A percentile compares a stretch with the other conserved stretches of the same genome.
Conservation (phyloP, 768 basidiomycete genomes). For the Psilocybe sp. region DNA sequence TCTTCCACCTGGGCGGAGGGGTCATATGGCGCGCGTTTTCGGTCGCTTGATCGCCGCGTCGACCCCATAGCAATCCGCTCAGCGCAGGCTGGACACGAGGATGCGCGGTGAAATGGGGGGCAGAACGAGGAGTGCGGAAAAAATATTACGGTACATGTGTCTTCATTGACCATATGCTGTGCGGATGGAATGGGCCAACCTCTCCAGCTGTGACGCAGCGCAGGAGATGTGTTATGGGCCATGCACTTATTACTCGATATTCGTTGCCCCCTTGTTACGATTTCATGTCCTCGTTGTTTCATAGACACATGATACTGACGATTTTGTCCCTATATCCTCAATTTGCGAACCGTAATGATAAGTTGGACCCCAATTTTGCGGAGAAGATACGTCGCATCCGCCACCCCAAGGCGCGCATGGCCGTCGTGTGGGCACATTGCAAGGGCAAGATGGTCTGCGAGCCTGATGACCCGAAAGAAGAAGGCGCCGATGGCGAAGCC, state of each 20-base stretch:
- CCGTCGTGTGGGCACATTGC: conserved; percentile 81
- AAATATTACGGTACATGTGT: conserved; percentile 35
- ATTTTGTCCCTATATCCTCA: conserved; percentile 48
- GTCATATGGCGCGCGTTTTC: conserved; percentile 73
- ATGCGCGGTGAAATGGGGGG: conserved; percentile 96
- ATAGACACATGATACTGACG: conserved; percentile 62
- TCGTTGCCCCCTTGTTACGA: conserved; percentile 55
- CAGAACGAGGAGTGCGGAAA: conserved; percentile 93
- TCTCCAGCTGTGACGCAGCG: conserved; percentile 71
- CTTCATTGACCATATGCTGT: conserved; percentile 31
- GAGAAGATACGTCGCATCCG: conserved; percentile 85
- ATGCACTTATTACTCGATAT: conserved; percentile 63
- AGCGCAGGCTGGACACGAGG: conserved; percentile 82
- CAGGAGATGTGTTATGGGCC: conserved; percentile 50
- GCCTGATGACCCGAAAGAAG: conserved; percentile 84
- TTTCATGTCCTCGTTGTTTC: conserved; percentile 24
- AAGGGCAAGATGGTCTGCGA: conserved; percentile 89
- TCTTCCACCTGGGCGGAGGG: conserved; percentile 76
- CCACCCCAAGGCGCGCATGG: conserved; percentile 85
- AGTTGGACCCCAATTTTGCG: conserved; percentile 84
- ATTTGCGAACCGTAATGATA: conserved; percentile 26
- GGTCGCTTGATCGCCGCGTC: conserved; percentile 93
- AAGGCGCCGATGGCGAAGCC: conserved; percentile 63
- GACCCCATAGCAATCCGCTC: conserved; percentile 60
- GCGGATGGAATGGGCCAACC: conserved; percentile 48